Base-by-base conservation (phyloP, 306 rosid species). In the Cucumis melo region DNA sequence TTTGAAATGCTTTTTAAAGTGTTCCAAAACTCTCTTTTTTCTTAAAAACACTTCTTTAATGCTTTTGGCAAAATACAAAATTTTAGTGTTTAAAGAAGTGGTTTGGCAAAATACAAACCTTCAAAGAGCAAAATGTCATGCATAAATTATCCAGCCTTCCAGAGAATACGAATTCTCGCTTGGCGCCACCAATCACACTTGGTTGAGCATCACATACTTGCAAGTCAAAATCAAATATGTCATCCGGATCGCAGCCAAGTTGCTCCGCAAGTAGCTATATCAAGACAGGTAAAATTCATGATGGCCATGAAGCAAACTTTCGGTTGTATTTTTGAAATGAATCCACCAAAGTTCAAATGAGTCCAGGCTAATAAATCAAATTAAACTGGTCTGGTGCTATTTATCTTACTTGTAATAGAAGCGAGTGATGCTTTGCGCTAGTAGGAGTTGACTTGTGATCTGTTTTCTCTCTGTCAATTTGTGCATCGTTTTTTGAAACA, bases 171-270 rank as follows among this genome's bases (percentile, higher is more conserved):
- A 90, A 92, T 74, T 92, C 96, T 81, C 84, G 87, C 29, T 70
- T 71, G 9, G 90, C 96, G 78, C 98, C 94, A 27, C 85, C 94
- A 63, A 92, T 24, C 29, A 77, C 73, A 82, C 96, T 90, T 66
- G 92, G 94, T 85, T 92, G 96, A 72, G 92, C 91, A 80, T 92
- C 98, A 39, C 98, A 92, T n/a, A 79, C 89, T 92, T 92, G 98
- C 88, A 92, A 81, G 82, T 92, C 96, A 84, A 92, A 90, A 89
- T 90, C 98, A 57, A 85, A 82, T 73, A 92, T 90, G 50, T 87
- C 88, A 73, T 81, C 81, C 39, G 96, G 89, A 78, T 82, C 81
- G 74, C 96, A 90, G 79, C 86, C 90, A 74, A 92, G 91, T 79
- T 89, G 71, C 64, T 76, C 82, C 36, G 96, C 90, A 82, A 92